Evolutionary conservation across 2,329 filamentous ascomycete genomes (phyloP), one percentile per base, ranked within the genome.

Genomic region (Pseudogymnoascus sp.): DNA sequence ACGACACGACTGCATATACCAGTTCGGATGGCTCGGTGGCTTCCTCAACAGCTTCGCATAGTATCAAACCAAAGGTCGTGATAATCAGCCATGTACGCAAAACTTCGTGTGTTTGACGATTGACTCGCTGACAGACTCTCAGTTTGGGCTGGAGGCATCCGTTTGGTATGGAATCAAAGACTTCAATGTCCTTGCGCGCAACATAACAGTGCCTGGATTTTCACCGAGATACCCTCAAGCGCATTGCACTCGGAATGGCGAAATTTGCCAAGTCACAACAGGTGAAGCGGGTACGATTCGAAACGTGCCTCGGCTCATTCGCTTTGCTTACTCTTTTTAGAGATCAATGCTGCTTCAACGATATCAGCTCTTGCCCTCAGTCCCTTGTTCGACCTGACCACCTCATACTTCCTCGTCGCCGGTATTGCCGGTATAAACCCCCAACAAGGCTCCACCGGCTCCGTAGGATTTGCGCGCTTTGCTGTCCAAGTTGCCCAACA

Each of bases 381-480:
- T 0, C 70, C 76, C 1, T 69, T 75, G 9, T 90, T 91, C 71
- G 79, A 91, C 72, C 77, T 91, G 11, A 78, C 75, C 1, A 72
- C 77, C 57, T 87, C 88, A 1, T 91, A 91, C 74, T 90, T 90
- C 72, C 72, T 91, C 62, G 72, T 89, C 30, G 83, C 80, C 1
- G 89, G 88, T 2, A 91, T 92, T 64, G 88, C 84, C 1, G 88
- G 89, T n/a, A 78, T 90, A 43, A 90, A 84, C 71, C 89, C 88
- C 0, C 82, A 85, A 63, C 74, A 83, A 25, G 84, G 80, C 20
- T 90, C 88, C 0, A 77, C 88, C 4, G 83, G 82, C 47, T 80
- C 81, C 39, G 87, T 89, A 0, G 85, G 86, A 1, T 82, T 92
- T 60, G 81, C 85, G 37, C 80, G 82, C 20, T 92, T 85, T 68